Evolutionary conservation across 2,329 filamentous ascomycete genomes (phyloP).

Genomic region (Apiospora saccharicola): DNA sequence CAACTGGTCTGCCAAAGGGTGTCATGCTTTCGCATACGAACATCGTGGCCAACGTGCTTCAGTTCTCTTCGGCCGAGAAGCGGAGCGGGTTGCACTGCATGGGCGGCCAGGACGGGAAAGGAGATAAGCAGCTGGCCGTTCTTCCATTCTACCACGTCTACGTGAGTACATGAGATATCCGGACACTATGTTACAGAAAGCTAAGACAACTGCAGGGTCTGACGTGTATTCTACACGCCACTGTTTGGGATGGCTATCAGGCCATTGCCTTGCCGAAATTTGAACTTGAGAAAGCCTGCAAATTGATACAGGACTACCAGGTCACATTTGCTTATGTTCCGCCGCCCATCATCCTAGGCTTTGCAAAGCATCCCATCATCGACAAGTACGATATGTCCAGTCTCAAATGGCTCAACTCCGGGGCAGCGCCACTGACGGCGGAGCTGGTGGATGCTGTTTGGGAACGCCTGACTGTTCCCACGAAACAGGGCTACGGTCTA

Average conservation of each 20-base stretch:
- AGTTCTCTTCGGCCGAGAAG: constrained; percentile 61
- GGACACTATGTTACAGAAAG: constrained; percentile 1
- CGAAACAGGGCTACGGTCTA: constrained; percentile 94
- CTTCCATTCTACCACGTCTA: constrained; percentile 94
- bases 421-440: constrained; percentile 82
- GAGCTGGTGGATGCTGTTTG: constrained; percentile 83
- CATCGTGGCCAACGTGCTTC: constrained; percentile 76
- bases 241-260: constrained; percentile 70
- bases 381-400: constrained; percentile 81
- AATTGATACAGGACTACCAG: constrained; percentile 75
- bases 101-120: constrained; percentile 65
- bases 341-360: constrained; percentile 81
- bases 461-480: constrained; percentile 74
- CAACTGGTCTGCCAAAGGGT: constrained; percentile 90
- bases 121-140: constrained; percentile 79
- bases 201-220: constrained; percentile 59
- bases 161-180: constrained; percentile 52
- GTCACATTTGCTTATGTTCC: constrained; percentile 85
- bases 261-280: constrained; percentile 81
- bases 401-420: constrained; percentile 85
- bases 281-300: constrained; percentile 80
- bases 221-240: constrained; percentile 73
- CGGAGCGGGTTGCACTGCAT: constrained; percentile 60
- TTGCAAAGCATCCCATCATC: constrained; percentile 81
- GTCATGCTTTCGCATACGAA: constrained; percentile 88